These are phyloP conservation scores for Tylopilus rubrobrunneus DNA, from an alignment of 768 basidiomycete genomes.

Conservation along the genomic window DNA sequence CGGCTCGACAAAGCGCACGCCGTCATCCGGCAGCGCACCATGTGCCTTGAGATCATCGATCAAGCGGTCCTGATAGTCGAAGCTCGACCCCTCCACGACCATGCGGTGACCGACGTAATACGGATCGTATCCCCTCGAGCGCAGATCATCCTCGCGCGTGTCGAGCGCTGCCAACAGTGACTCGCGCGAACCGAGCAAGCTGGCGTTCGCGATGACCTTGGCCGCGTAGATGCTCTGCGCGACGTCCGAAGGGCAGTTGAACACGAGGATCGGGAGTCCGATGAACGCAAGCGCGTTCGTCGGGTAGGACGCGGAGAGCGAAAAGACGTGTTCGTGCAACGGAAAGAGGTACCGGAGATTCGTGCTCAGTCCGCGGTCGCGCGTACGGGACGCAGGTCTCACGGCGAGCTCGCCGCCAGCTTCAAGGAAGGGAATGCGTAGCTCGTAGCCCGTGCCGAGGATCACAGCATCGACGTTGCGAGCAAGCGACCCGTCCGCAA, in stretches of 20 bases:
- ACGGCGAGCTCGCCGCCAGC: slow-evolving; percentile 20
- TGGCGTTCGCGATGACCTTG: slow-evolving; percentile 41
- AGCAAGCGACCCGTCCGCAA: slow-evolving; percentile 42
- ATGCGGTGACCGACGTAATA: slow-evolving; percentile 13
- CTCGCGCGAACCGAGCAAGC: slow-evolving; percentile 38
- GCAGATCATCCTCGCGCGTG: slow-evolving; percentile 36
- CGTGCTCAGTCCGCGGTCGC: slow-evolving; percentile 33
- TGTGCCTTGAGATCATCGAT: not conserved
- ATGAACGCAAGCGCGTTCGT: not conserved
- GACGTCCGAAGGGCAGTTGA: slow-evolving; percentile 45
- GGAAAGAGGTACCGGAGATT: slow-evolving; percentile 57
- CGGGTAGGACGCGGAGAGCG: slow-evolving; percentile 35
- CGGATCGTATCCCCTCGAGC: slow-evolving; percentile 44
- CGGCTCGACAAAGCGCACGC: not conserved
- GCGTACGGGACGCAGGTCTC: slow-evolving; percentile 13
- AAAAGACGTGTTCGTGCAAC: slow-evolving; percentile 50
- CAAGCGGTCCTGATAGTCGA: not conserved
- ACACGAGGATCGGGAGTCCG: slow-evolving; percentile 40
- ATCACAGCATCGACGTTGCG: slow-evolving; percentile 44
- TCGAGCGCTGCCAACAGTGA: slow-evolving; percentile 40
- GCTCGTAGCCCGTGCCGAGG: slow-evolving; percentile 54
- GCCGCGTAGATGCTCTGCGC: slow-evolving; percentile 49
- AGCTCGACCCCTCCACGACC: not conserved
- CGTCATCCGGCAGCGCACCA: not conserved
- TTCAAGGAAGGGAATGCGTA: slow-evolving; percentile 48